A percentile compares a stretch with the other conserved stretches of the same genome.
These are phyloP conservation scores for Firmiana major DNA, from an alignment of 345 rosid genomes.

Conservation along the genomic window DNA sequence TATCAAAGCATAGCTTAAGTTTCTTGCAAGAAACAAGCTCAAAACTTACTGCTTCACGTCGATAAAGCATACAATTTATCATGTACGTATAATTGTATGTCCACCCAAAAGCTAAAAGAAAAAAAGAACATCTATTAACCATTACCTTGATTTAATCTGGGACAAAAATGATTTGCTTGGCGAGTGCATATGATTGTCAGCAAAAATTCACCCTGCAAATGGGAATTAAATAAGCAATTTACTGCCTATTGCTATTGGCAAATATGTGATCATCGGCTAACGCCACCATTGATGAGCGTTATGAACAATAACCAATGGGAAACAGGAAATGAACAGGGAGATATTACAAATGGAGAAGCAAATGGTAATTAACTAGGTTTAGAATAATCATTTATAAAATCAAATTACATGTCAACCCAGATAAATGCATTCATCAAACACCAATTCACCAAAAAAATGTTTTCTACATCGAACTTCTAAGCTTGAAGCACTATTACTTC, in stretches of 20 bases:
- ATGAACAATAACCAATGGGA: no score
- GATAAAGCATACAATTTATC: neutral
- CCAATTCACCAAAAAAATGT: neutral
- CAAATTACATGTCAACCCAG: neutral
- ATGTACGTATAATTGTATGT: neutral
- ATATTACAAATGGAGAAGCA: neutral
- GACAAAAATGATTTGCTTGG: neutral
- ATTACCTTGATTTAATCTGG: neutral
- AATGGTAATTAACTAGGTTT: neutral
- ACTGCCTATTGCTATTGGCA: neutral
- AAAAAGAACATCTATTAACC: no score
- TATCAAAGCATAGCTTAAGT: neutral
- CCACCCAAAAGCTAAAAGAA: neutral
- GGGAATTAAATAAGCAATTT: neutral
- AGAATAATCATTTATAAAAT: neutral
- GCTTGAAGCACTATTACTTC: neutral
- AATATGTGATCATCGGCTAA: neutral
- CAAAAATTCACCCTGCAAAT: neutral
- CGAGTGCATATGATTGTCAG: slow-evolving; percentile 5
- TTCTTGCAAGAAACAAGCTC: slow-evolving; percentile 5
- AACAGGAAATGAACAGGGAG: neutral
- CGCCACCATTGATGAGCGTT: neutral
- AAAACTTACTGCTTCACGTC: neutral
- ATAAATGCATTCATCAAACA: neutral
- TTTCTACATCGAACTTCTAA: neutral